Percentiles rank a stretch among this genome's conserved stretches.
Conservation (phyloP, 2,329 filamentous ascomycete species). For the Sporothrix brunneoviolacea region DNA sequence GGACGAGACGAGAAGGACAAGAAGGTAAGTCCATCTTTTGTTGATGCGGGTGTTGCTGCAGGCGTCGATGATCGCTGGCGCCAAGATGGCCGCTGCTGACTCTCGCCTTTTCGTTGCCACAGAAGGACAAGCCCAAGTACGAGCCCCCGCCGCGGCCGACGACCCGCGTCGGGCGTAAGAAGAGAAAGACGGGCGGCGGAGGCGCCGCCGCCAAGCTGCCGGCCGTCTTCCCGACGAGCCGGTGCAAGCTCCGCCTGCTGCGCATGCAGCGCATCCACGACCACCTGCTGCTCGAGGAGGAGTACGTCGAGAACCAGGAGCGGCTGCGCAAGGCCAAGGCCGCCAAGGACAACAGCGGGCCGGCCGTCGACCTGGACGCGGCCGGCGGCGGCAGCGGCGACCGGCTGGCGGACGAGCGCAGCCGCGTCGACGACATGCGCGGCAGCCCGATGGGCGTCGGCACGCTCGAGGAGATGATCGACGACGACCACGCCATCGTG, state of each 20-base stretch:
- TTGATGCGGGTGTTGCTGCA: neutral
- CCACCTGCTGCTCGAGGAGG: conserved; percentile 91
- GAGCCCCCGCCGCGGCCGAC: conserved; percentile 95
- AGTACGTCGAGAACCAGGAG: conserved; percentile 99
- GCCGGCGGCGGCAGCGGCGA: conserved; percentile 45
- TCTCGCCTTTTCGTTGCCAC: conserved; percentile 14
- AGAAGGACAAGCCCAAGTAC: conserved; percentile 99
- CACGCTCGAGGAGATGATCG: conserved; percentile 96
- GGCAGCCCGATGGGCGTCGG: conserved; percentile 98
- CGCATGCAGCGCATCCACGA: conserved; percentile 99
- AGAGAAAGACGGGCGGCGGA: conserved; percentile 90
- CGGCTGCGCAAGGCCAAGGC: conserved; percentile 87
- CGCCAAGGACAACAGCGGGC: conserved; percentile 61
- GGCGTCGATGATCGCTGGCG: too few relatives aligned
- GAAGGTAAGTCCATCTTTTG: conserved; percentile 57
- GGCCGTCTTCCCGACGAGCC: conserved; percentile 85
- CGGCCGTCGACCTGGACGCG: conserved; percentile 64
- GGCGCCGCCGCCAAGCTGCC: conserved; percentile 95
- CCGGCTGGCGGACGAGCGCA: conserved; percentile 87
- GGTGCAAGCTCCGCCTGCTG: conserved; percentile 94
- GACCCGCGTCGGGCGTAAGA: conserved; percentile 94
- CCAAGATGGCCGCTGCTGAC: neutral
- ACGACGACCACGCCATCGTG: conserved; percentile 98
- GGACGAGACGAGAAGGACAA: conserved; percentile 85
- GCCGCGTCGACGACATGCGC: conserved; percentile 95